These are phyloP conservation scores for Colletotrichum sidae DNA, from an alignment of 2,329 filamentous ascomycete genomes.

Conservation along the genomic window DNA sequence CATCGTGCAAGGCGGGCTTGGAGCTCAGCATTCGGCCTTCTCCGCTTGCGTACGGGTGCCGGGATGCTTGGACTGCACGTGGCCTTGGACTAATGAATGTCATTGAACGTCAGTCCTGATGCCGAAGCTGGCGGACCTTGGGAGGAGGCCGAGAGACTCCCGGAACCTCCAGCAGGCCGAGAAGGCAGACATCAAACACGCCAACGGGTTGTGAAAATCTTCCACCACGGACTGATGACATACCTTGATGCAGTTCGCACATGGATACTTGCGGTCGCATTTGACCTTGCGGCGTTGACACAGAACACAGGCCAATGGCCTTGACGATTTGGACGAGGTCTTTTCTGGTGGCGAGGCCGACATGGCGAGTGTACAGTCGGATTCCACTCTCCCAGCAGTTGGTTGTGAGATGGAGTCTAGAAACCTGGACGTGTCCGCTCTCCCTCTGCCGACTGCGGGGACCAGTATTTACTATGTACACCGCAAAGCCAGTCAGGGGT, in stretches of 20 bases:
- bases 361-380: slow-evolving; percentile 1
- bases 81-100: slow-evolving; percentile 32
- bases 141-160: background rate
- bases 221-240: background rate
- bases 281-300: slow-evolving; percentile 73
- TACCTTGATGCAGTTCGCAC: slow-evolving; percentile 65
- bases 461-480: slow-evolving; percentile 11
- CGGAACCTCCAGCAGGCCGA: no score
- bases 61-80: slow-evolving; percentile 70
- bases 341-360: slow-evolving; percentile 19
- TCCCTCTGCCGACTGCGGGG: slow-evolving; percentile 15
- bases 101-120: background rate
- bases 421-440: slow-evolving; percentile 1
- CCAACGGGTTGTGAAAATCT: no score
- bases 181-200: no score
- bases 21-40: slow-evolving; percentile 69
- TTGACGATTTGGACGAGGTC: slow-evolving; percentile 15
- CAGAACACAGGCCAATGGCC: slow-evolving; percentile 57
- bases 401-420: slow-evolving; percentile 3
- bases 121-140: background rate
- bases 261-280: slow-evolving; percentile 69
- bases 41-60: slow-evolving; percentile 68
- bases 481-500: background rate
- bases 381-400: background rate
- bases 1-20: slow-evolving; percentile 69